Percentiles rank a stretch among this genome's conserved stretches.
Conservation (phyloP, 306 rosid species). For the Aeschynomene evenia region DNA sequence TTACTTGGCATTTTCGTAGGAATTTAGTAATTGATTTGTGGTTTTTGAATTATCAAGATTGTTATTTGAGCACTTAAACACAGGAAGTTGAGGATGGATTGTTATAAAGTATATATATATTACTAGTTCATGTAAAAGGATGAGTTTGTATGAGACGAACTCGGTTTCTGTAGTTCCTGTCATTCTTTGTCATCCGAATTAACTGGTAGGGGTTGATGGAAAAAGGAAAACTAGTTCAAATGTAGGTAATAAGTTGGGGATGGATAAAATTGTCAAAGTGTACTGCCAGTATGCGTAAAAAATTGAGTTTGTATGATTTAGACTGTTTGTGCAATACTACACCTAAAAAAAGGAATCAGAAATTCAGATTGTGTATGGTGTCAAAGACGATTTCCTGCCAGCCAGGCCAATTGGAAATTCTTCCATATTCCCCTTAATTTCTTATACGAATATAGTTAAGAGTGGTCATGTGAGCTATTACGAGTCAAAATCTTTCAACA, state of each 20-base stretch:
- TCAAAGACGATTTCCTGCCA: too few relatives aligned
- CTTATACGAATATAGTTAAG: not conserved
- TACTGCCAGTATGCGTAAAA: not conserved
- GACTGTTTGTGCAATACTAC: not conserved
- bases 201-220: not conserved
- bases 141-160: not conserved
- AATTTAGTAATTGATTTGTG: not conserved
- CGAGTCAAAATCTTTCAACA: not conserved
- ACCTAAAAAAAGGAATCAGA: not conserved
- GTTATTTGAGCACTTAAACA: too few relatives aligned
- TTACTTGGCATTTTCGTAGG: not conserved
- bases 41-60: not conserved
- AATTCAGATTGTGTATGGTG: too few relatives aligned
- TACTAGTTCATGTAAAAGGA: not conserved
- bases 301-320: not conserved
- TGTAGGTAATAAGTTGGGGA: not conserved
- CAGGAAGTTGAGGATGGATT: too few relatives aligned
- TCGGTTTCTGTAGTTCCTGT: not conserved
- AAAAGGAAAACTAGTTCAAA: not conserved
- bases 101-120: too few relatives aligned
- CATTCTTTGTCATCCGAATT: not conserved
- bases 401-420: not conserved
- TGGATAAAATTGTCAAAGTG: not conserved
- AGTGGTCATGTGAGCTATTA: not conserved
- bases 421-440: not conserved